A percentile compares a stretch with the other conserved stretches of the same genome.
Conservation (phyloP, 177 flowering plant genomes). For the Vitis hybrid region DNA sequence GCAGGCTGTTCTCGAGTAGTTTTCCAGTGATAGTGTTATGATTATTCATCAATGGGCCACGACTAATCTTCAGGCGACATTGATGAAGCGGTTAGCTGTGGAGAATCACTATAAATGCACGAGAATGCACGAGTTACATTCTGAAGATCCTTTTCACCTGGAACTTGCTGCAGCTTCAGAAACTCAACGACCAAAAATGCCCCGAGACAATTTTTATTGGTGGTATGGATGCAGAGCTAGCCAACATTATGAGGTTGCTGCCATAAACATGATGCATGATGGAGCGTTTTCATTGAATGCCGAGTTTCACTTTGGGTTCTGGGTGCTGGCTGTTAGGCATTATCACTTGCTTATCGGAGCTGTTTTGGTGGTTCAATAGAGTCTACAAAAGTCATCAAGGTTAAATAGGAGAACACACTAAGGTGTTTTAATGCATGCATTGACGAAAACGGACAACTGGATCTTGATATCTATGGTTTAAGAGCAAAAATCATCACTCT, state of each 20-base stretch:
- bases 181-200: constrained; percentile 13
- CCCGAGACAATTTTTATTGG: constrained; percentile 43
- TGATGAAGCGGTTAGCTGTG: constrained; percentile 46
- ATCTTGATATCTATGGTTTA: no score
- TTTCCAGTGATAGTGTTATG: constrained; percentile 23
- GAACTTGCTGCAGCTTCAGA: constrained; percentile 59
- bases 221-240: constrained; percentile 84
- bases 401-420: no score
- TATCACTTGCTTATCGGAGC: no score
- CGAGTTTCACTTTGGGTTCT: no score
- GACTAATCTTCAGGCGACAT: constrained; percentile 52
- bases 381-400: no score
- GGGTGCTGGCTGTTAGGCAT: no score
- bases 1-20: no score
- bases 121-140: constrained; percentile 37
- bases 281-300: constrained; percentile 17
- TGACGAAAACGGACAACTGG: no score
- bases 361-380: no score
- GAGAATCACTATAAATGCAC: constrained; percentile 77
- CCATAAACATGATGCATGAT: constrained; percentile 90
- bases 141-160: constrained; percentile 70
- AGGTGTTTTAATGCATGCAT: no score
- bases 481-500: no score
- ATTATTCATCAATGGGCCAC: constrained; percentile 45
- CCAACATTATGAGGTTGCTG: constrained; percentile 91